Evolutionary conservation across 805 yeast genomes (phyloP), one percentile per base, ranked within the genome.

Genomic region (Spathaspora girioi): DNA sequence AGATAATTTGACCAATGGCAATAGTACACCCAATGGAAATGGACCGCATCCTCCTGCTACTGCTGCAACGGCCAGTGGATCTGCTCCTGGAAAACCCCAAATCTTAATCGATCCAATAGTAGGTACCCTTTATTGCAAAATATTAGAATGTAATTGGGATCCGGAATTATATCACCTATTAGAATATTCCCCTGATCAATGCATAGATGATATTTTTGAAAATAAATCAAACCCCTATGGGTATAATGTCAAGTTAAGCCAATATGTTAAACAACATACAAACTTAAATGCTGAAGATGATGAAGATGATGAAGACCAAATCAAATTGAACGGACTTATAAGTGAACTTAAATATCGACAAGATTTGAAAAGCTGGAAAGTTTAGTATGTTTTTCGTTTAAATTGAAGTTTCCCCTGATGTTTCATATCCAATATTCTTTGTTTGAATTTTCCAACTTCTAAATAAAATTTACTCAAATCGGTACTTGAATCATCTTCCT

Each of bases 181-280:
- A 81, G 87, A 69, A 73, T 75, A 64, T 46, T 73, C 84, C 11
- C 93, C 97, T 0, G 77, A 78, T 47, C 88, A 84, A 52, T 81
- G 92, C 55, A 76, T 91, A 10, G 82, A 83, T 31, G 96, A 89
- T 65, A 86, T 92, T 2, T 78, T 89, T 51, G 76, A 79, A 27
- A 87, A 88, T 29, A 87, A 89, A 0, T 79, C 81, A 48, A 55
- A 55, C 47, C 50, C 53, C 29, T 38, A 38, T 27, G 58, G 94
- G 90, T 2, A 84, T 46, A 47, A 49, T 48, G 26, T 49, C 2
- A 45, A 48, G 18, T 20, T 52, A 5, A 49, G 32, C 15, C 31
- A 38, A 9, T 43, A 38, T 19, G 32, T 31, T 26, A 45, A 48
- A 4, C 27, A 11, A 15, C 45, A 48, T 43, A 43, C 27, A 14